Evolutionary conservation across 177 flowering plant genomes (phyloP), one percentile per base, ranked within the genome.

Genomic region (Vitis hybrid): DNA sequence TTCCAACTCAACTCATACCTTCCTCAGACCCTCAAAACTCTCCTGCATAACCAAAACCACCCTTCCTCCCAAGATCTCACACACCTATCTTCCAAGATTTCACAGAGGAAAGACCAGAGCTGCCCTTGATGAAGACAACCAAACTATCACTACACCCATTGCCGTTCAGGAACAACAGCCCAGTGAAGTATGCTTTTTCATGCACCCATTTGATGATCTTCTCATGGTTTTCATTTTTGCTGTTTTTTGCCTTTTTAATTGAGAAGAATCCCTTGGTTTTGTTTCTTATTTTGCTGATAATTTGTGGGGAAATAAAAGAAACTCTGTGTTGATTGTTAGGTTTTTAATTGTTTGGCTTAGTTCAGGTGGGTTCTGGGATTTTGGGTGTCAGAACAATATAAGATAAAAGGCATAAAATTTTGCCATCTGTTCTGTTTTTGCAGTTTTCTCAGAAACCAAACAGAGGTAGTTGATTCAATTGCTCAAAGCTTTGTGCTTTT

Each of bases 111-210:
- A 18, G n/a, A 66, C 75, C 67, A 75, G 78, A 78, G 76, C 88
- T 13, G 67, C 82, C 39, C 71, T 78, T 12, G 82, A 77, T 67
- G 82, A 74, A 52, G 77, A 56, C 22, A 75, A 78, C 66, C 78
- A 66, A 51, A 10, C 29, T 48, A 21, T 60, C 16, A 48, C 70
- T 8, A 16, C 67, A 39, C 72, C 82, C 49, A 60, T 70, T 29
- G 62, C 65, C 66, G 71, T 74, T 29, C 75, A 70, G 67, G 71
- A 80, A 65, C 69, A 74, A 49, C 65, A 22, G 16, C 74, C 67
- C 71, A 70, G 45, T 53, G 51, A 12, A 56, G 77, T 74, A 67
- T 3, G 58, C 3, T 10, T 19, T 51, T 50, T 19, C 31, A 33
- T 29, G 22, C 64, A 62, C 12, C 15, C 55, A 7, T 63, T 21